Percentiles rank a stretch among this genome's conserved stretches.
Evolutionary conservation across 768 basidiomycete species (phyloP).

Genomic region (Leccinellum rugosiceps): DNA sequence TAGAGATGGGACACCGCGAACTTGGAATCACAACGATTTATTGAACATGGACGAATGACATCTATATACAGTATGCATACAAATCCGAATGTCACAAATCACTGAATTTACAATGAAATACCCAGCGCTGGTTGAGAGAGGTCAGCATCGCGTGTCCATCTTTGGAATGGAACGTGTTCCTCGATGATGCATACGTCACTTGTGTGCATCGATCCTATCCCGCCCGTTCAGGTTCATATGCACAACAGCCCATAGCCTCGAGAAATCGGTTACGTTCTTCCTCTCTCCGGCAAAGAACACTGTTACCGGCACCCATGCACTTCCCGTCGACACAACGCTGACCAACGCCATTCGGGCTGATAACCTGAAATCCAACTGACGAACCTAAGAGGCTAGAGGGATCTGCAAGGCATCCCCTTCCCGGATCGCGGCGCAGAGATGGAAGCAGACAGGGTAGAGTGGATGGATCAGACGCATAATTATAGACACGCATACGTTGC

Average conservation of each 20-base stretch:
- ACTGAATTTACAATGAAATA: neutral
- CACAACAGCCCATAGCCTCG: slow-evolving; percentile 41
- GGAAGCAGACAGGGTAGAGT: slow-evolving; percentile 49
- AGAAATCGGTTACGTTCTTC: slow-evolving; percentile 45
- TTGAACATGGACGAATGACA: neutral
- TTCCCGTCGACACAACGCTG: slow-evolving; percentile 35
- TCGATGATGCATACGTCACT: neutral
- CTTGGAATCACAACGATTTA: no score
- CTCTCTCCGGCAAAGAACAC: slow-evolving; percentile 39
- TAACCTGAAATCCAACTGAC: slow-evolving; percentile 8
- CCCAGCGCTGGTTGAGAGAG: neutral
- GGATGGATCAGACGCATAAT: slow-evolving; percentile 45
- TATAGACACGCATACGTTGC: slow-evolving; percentile 54
- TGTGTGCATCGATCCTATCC: neutral
- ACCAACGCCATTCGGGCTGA: slow-evolving; percentile 9
- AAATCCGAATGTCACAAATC: neutral
- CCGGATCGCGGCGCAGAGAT: slow-evolving; percentile 22
- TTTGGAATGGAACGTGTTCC: no score
- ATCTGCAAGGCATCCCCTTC: slow-evolving; percentile 20
- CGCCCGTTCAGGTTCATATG: slow-evolving; percentile 38
- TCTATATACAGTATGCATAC: neutral
- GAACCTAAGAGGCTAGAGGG: slow-evolving; percentile 17
- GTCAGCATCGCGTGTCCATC: no score
- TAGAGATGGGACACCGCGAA: no score
- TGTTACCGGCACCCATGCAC: slow-evolving; percentile 39